Conservation (phyloP, 768 basidiomycete genomes). For the Scleroderma citrinum region DNA sequence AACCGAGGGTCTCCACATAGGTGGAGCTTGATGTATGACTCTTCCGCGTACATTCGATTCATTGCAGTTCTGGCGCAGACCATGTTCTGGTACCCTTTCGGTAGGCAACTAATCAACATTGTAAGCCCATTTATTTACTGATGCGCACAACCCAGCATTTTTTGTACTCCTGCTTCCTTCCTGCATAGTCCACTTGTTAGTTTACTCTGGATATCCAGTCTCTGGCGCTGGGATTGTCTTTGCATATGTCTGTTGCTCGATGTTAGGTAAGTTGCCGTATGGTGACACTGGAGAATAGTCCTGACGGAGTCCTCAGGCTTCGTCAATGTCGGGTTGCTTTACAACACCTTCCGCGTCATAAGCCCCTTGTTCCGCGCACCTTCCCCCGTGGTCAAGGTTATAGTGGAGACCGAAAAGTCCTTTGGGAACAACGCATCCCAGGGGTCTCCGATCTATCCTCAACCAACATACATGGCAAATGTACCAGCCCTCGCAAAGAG, state of each 20-base stretch:
- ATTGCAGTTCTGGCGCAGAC: constrained; percentile 55
- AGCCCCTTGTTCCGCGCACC: constrained; percentile 41
- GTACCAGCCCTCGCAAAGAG: constrained; percentile 1
- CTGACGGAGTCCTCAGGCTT: constrained; percentile 37
- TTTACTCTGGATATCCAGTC: constrained; percentile 43
- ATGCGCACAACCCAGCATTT: constrained; percentile 41
- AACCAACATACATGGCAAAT: constrained; percentile 1
- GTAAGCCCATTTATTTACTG: constrained; percentile 4
- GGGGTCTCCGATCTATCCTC: constrained; percentile 15
- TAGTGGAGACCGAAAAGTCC: constrained; percentile 10
- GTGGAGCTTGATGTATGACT: constrained; percentile 31
- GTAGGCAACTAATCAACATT: constrained; percentile 29
- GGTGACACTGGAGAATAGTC: neutral
- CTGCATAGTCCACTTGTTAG: constrained; percentile 43
- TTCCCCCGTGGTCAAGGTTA: constrained; percentile 1
- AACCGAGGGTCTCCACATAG: constrained; percentile 42
- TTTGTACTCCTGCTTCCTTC: constrained; percentile 54
- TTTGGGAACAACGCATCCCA: constrained; percentile 20
- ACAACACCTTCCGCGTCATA: constrained; percentile 62
- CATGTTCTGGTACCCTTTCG: constrained; percentile 69
- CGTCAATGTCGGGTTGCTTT: constrained; percentile 59
- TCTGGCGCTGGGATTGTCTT: constrained; percentile 44
- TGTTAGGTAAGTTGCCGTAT: constrained; percentile 41
- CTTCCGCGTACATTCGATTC: constrained; percentile 54
- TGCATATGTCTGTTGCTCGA: constrained; percentile 44